A percentile compares a stretch with the other conserved stretches of the same genome.
Evolutionary conservation across 768 basidiomycete species (phyloP).

Genomic region (Leccinum rimulosum): DNA sequence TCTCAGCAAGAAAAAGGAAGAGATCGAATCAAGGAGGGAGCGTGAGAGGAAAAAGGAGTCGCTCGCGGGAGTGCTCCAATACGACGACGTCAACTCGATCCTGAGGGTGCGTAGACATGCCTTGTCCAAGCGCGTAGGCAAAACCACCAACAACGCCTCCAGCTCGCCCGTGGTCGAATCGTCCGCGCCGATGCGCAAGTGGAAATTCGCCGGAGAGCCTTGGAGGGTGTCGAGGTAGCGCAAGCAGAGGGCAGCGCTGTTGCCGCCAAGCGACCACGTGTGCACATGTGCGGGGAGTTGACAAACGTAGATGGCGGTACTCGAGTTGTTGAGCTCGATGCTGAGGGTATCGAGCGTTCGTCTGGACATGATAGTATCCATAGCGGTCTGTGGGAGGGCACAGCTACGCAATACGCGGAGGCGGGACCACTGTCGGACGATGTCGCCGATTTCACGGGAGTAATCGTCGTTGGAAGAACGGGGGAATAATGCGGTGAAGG

Average conservation of each 20-base stretch:
- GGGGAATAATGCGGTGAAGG: constrained; percentile 26
- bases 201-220: constrained; percentile 17
- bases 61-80: constrained; percentile 24
- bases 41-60: constrained; percentile 23
- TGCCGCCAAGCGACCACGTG: constrained; percentile 24
- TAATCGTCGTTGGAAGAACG: constrained; percentile 27
- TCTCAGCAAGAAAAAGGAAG: constrained; percentile 13
- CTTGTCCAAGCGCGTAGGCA: constrained; percentile 16
- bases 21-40: constrained; percentile 13
- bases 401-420: constrained; percentile 19
- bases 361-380: constrained; percentile 18
- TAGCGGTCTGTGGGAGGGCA: constrained; percentile 19
- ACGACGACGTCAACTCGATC: constrained; percentile 27
- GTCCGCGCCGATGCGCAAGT: constrained; percentile 25
- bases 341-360: constrained; percentile 18
- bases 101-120: constrained; percentile 8
- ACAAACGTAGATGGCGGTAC: constrained; percentile 18
- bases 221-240: constrained; percentile 22
- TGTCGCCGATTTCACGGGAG: constrained; percentile 25
- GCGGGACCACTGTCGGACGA: constrained; percentile 20
- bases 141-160: constrained; percentile 6
- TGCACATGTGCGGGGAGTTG: constrained; percentile 16
- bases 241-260: constrained; percentile 20
- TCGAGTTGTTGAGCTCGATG: constrained; percentile 29
- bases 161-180: constrained; percentile 22